Conservation (phyloP, 805 yeast genomes). For the Blastobotrys attinorum region DNA sequence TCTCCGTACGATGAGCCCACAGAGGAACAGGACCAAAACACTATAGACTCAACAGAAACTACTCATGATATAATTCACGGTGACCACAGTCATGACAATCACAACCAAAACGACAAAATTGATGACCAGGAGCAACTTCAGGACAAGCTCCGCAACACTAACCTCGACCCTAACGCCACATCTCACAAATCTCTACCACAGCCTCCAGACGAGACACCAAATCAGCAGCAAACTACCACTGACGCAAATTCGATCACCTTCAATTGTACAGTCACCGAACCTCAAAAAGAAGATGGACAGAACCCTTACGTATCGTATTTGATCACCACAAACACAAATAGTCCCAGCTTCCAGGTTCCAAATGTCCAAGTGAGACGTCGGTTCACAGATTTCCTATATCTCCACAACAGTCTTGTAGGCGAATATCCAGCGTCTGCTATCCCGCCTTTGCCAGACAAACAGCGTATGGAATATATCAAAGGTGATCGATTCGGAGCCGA, state of each 20-base stretch:
- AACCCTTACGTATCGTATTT: slow-evolving; percentile 71
- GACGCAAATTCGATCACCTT: slow-evolving; percentile 27
- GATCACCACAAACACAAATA: slow-evolving; percentile 53
- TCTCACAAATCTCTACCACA: neutral
- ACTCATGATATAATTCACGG: neutral
- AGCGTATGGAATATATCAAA: slow-evolving; percentile 81
- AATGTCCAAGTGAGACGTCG: slow-evolving; percentile 61
- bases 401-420: slow-evolving; percentile 63
- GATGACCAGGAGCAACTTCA: neutral
- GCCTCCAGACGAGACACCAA: neutral
- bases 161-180: neutral
- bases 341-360: slow-evolving; percentile 44
- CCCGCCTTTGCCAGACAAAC: slow-evolving; percentile 93
- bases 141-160: neutral
- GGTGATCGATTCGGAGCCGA: slow-evolving; percentile 87
- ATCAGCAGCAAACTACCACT: neutral
- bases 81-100: neutral
- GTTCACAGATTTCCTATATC: slow-evolving; percentile 76
- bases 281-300: slow-evolving; percentile 56
- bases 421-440: slow-evolving; percentile 81
- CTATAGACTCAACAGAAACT: neutral
- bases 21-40: neutral
- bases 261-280: slow-evolving; percentile 43
- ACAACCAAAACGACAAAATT: neutral
- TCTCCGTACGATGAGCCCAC: neutral